Evolutionary conservation across 139 green algal species (phyloP), one percentile per base, ranked within the genome.

Genomic region (Trebouxia sp.): DNA sequence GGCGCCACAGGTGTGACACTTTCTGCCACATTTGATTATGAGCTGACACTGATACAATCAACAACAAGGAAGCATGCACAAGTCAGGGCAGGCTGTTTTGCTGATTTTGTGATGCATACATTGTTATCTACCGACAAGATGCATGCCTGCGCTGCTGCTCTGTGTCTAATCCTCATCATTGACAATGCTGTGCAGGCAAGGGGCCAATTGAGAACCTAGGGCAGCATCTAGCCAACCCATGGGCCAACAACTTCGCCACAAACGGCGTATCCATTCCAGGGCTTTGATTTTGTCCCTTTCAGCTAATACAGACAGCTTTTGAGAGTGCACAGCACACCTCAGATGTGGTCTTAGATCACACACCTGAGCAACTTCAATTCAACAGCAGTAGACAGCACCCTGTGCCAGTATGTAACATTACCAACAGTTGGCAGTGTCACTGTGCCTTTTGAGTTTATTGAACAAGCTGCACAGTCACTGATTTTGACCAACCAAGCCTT

Each of bases 1-100:
- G 84, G 85, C 32, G 94, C 92, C 75, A 97, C 91, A 65, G 92
- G 94, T 84, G 95, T 94, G 90, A 86, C n/a, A 7, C 6, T 38
- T 9, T 26, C 3, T 28, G 24, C n/a, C n/a, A n/a, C n/a, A 51
- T 39, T 30, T 50, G 66, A 39, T 48, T n/a, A n/a, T n/a, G n/a
- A n/a, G n/a, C n/a, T n/a, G n/a, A n/a, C n/a, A n/a, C n/a, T n/a
- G n/a, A n/a, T n/a, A n/a, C n/a, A n/a, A n/a, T n/a, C n/a, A n/a
- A n/a, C n/a, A n/a, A n/a, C n/a, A n/a, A n/a, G n/a, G n/a, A n/a
- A n/a, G n/a, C n/a, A n/a, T n/a, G n/a, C n/a, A n/a, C n/a, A n/a
- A n/a, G n/a, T n/a, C n/a, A n/a, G n/a, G n/a, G n/a, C n/a, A n/a
- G n/a, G n/a, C n/a, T n/a, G n/a, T n/a, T n/a, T n/a, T n/a, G n/a